Base-by-base conservation (phyloP, 2,329 filamentous ascomycete genomes). In the Geosmithia putterillii region DNA sequence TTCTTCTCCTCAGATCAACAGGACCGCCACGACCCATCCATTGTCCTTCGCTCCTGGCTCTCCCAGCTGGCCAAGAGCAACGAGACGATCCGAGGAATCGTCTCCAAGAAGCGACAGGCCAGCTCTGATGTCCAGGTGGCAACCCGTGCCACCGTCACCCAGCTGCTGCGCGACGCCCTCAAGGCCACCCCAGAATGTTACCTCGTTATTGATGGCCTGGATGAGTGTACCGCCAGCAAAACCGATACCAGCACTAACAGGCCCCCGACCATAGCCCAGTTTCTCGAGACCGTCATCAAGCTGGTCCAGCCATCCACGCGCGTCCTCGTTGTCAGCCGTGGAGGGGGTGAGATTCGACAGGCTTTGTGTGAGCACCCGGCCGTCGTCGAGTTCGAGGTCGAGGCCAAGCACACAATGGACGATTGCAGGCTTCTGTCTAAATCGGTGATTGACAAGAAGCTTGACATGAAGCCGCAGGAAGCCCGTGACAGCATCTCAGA, bases 171-270 rank as follows among this genome's bases (percentile, higher is more conserved):
- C 2, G 15, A 48, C 2, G 6, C 55, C 0, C 5, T 52, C 1
- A 41, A 41, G 0, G 20, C 19, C 1, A 25, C 54, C 4, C 51
- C 55, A 0, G 35, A 20, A 1, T 57, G 50, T 3, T 44, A 41
- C 0, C 51, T 62, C 6, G 23, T 61, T 0, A 22, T 58, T 0
- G 61, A 64, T 32, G 60, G 62, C 1, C 46, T 64, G 10, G 61
- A 65, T 14, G 61, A 65, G 44, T 65, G 56, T 23, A 19, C 43
- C 34, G 17, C 21, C 18, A 35, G 17, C 9, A 14, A 19, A 21
- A 23, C 15, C 23, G 23, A 15, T 32, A 17, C 8, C 17, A 3
- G 42, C 15, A 8, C 17, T 14, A 18, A 2, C 23, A 25, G 23
- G 10, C 23, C 10, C 14, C 21, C 40, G 10, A 49, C 47, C 3